Evolutionary conservation across 768 basidiomycete species (phyloP).

Genomic region (Leccinum subgranulosum): DNA sequence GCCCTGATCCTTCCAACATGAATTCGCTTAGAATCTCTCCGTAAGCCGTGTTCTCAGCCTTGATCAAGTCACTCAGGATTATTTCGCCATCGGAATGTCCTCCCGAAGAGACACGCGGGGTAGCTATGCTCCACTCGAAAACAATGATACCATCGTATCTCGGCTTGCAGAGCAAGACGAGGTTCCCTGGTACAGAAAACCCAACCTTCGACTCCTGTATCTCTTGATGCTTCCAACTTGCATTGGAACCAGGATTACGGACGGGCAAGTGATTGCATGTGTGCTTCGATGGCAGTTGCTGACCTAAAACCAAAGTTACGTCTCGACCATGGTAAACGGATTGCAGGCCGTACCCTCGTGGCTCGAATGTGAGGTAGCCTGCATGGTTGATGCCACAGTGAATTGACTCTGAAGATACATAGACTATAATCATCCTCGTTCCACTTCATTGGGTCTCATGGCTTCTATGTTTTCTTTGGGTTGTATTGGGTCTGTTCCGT

Average conservation of each 20-base stretch:
- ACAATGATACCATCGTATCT: conserved; percentile 12
- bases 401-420: not conserved
- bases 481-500: not conserved
- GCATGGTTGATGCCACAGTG: not conserved
- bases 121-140: not conserved
- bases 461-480: not conserved
- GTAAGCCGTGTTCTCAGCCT: too few relatives aligned
- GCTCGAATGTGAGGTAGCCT: not conserved
- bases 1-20: too few relatives aligned
- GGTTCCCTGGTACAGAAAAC: conserved; percentile 61
- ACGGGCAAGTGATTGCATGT: conserved; percentile 6
- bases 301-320: not conserved
- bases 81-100: conserved; percentile 2
- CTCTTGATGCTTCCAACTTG: conserved; percentile 48
- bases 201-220: conserved; percentile 54
- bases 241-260: conserved; percentile 19
- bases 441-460: not conserved
- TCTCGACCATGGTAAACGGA: not conserved
- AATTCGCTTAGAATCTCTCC: too few relatives aligned
- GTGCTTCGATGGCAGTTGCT: not conserved
- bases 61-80: not conserved
- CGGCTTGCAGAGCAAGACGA: conserved; percentile 37
- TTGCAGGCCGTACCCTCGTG: not conserved
- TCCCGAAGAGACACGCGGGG: not conserved
- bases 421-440: not conserved